Evolutionary conservation across 768 basidiomycete species (phyloP), one percentile per base, ranked within the genome.

Genomic region (Crassisporium funariophilum): DNA sequence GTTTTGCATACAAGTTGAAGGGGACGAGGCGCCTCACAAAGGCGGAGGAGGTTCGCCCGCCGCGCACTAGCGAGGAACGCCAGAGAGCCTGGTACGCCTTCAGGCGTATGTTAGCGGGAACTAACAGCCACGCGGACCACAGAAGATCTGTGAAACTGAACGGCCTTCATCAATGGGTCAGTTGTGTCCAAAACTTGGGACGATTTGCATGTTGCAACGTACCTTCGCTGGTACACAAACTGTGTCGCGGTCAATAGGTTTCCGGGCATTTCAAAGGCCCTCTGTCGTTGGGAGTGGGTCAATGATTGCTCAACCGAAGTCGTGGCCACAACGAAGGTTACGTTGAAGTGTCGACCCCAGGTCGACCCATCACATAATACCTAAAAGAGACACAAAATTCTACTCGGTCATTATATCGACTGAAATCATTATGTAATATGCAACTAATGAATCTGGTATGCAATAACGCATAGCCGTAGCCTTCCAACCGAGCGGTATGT

Each of bases 1-100:
- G 4, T 38, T 52, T 47, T 31, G 36, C 41, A 44, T 42, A 52
- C 9, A 52, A 16, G 21, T 47, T 47, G 41, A 52, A 44, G 4
- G 41, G 50, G 13, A 52, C 31, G 13, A 52, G 37, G 12, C 19
- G 40, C 16, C 5, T 35, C 6, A 48, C 41, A 7, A 7, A 13
- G 2, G 1, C 1, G 29, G 46, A 47, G 4, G 46, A 39, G 6
- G 46, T 47, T 25, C 13, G 4, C 23, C 27, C 31, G 12, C 46
- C 46, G 13, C 13, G 27, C 8, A 7, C 8, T 29, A 7, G 7
- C 27, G 27, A 29, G 13, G 13, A 29, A 29, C 13, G 27, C 27
- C 27, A 29, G 13, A 37, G 35, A 2, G 16, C 35, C 16, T 17
- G 35, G 20, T 37, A 37, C 16, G 3, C 16, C 35, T 10, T 17